These are phyloP conservation scores for Vanderwaltozyma tropicalis DNA, from an alignment of 805 yeast genomes.

Conservation along the genomic window DNA sequence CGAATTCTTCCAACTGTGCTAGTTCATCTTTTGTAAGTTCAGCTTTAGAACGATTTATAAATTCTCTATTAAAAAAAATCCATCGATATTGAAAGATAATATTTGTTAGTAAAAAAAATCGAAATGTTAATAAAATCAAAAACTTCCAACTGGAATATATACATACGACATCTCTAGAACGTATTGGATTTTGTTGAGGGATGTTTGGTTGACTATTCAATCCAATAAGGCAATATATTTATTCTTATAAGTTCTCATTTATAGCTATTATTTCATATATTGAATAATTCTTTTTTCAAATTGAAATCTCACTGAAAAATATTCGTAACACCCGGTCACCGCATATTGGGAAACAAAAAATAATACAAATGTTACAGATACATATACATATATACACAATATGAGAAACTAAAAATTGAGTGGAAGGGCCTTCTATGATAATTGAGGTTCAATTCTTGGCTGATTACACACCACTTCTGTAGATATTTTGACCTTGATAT, in stretches of 20 bases:
- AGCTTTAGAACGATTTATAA: constrained; percentile 61
- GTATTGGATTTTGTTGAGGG: no score
- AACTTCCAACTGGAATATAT: no score
- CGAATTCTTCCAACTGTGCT: constrained; percentile 77
- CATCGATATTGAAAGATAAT: background rate
- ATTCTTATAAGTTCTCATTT: no score
- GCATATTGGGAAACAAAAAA: background rate
- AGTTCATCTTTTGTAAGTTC: constrained; percentile 76
- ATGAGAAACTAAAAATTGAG: no score
- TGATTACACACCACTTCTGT: constrained; percentile 57
- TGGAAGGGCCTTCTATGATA: background rate
- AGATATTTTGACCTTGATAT: constrained; percentile 74
- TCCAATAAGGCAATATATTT: background rate
- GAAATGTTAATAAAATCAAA: no score
- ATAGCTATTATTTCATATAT: no score
- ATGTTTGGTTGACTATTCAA: background rate
- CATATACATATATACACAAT: background rate
- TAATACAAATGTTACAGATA: background rate
- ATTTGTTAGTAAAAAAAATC: constrained; percentile 7
- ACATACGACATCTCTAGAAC: no score
- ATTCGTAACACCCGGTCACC: background rate
- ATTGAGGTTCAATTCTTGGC: background rate
- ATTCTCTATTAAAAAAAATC: constrained; percentile 35
- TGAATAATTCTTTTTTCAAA: background rate
- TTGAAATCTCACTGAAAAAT: background rate